Conservation (phyloP, 352 stramenopile genomes). For the Nothophytophthora sp. region DNA sequence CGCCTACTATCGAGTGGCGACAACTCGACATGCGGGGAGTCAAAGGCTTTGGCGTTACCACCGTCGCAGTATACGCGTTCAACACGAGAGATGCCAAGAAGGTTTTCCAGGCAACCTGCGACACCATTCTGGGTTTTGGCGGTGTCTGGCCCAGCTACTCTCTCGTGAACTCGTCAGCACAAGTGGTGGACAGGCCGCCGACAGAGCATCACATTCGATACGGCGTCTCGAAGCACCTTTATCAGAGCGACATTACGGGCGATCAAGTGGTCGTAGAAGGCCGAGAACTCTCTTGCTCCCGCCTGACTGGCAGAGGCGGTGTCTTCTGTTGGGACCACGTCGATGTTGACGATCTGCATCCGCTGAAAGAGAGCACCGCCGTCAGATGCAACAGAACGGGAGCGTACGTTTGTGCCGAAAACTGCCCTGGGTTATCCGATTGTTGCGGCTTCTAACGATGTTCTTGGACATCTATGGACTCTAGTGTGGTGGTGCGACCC, state of each 20-base stretch:
- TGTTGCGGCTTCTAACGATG: background rate
- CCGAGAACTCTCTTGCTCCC: slow-evolving; percentile 12
- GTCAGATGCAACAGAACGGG: slow-evolving; percentile 11
- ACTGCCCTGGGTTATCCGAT: background rate
- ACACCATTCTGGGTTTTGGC: slow-evolving; percentile 10
- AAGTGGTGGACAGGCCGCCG: slow-evolving; percentile 3
- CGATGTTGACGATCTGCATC: slow-evolving; percentile 24
- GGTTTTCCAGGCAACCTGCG: slow-evolving; percentile 11
- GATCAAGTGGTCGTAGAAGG: slow-evolving; percentile 15
- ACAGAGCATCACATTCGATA: slow-evolving; percentile 23
- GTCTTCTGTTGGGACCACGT: slow-evolving; percentile 30
- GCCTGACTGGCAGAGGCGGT: slow-evolving; percentile 6
- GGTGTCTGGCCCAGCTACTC: slow-evolving; percentile 13
- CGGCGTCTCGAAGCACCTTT: slow-evolving; percentile 5
- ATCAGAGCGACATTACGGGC: background rate
- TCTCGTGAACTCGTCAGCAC: slow-evolving; percentile 1
- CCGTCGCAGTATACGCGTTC: slow-evolving; percentile 20
- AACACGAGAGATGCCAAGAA: slow-evolving; percentile 13
- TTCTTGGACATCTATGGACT: background rate
- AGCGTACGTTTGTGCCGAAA: slow-evolving; percentile 26
- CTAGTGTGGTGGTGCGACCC: slow-evolving; percentile 1
- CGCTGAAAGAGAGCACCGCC: slow-evolving; percentile 8
- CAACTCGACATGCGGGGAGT: slow-evolving; percentile 15
- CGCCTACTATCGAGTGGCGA: slow-evolving; percentile 29
- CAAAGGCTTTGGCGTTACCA: slow-evolving; percentile 22